These are phyloP conservation scores for Solanum chmielewskii DNA, from an alignment of 257 asterid genomes.

Conservation along the genomic window DNA sequence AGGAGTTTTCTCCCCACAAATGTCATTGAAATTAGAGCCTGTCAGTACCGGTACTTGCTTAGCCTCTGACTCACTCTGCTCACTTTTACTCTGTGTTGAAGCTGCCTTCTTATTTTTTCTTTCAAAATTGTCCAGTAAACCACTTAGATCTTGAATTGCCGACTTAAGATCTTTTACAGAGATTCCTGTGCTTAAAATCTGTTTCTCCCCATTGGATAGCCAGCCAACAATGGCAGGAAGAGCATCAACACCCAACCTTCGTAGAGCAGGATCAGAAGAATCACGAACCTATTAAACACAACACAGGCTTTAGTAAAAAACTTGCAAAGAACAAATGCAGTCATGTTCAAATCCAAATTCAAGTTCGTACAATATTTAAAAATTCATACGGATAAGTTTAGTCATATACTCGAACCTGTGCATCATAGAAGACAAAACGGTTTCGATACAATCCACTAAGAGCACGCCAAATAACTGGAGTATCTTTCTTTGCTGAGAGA, in stretches of 20 bases:
- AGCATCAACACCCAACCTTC: conserved; percentile 48
- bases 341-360: background rate
- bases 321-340: background rate
- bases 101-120: conserved; percentile 60
- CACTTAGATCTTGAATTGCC: conserved; percentile 58
- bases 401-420: conserved; percentile 33
- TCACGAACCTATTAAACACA: conserved; percentile 45
- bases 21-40: conserved; percentile 45
- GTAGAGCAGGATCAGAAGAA: conserved; percentile 43
- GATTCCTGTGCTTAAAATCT: conserved; percentile 50
- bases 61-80: conserved; percentile 26
- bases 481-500: conserved; percentile 73
- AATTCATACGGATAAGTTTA: background rate
- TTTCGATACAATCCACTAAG: conserved; percentile 74
- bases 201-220: conserved; percentile 79
- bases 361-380: background rate
- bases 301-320: background rate
- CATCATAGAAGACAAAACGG: conserved; percentile 60
- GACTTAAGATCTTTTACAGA: conserved; percentile 71
- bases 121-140: conserved; percentile 64
- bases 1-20: conserved; percentile 62
- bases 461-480: conserved; percentile 88
- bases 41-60: conserved; percentile 41
- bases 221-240: conserved; percentile 87
- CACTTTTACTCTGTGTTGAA: conserved; percentile 22